Percentiles rank a stretch among this genome's conserved stretches.
Evolutionary conservation across 1,284 basidiomycete species (phyloP).

Genomic region (Leccinum fallax): DNA sequence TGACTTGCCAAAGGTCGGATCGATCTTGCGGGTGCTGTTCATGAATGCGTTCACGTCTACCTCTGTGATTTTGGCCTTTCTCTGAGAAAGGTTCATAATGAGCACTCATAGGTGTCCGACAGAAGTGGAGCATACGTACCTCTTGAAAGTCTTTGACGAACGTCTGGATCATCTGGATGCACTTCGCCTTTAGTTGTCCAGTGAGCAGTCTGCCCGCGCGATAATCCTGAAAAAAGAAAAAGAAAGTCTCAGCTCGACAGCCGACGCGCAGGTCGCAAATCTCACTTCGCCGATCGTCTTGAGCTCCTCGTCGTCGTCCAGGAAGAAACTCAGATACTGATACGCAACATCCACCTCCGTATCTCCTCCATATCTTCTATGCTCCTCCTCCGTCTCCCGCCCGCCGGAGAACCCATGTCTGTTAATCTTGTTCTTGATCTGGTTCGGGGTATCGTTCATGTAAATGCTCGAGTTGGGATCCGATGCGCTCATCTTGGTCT

Average conservation of each 20-base stretch:
- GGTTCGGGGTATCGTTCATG: constrained; percentile 92
- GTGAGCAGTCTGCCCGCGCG: constrained; percentile 87
- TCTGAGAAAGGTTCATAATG: constrained; percentile 46
- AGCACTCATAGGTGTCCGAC: constrained; percentile 2
- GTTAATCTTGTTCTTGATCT: constrained; percentile 99
- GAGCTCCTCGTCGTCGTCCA: constrained; percentile 92
- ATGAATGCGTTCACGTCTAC: constrained; percentile 81
- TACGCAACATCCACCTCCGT: constrained; percentile 96
- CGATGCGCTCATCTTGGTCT: constrained; percentile 99
- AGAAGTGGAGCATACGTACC: constrained; percentile 44
- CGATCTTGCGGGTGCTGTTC: constrained; percentile 82
- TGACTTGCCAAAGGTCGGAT: constrained; percentile 46
- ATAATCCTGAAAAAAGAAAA: constrained; percentile 68
- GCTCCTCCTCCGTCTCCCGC: constrained; percentile 92
- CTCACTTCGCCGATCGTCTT: constrained; percentile 75
- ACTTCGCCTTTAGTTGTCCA: constrained; percentile 90
- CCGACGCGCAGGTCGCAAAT: not conserved
- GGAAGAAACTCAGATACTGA: constrained; percentile 96
- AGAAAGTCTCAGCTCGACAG: not conserved
- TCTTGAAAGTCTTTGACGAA: constrained; percentile 92
- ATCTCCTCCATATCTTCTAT: constrained; percentile 86
- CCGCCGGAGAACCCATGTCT: constrained; percentile 91
- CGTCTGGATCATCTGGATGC: constrained; percentile 82
- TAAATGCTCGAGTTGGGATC: constrained; percentile 90
- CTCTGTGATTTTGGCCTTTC: constrained; percentile 81